Base-by-base conservation (phyloP, 345 rosid species). In the Gossypium rotundifolium region DNA sequence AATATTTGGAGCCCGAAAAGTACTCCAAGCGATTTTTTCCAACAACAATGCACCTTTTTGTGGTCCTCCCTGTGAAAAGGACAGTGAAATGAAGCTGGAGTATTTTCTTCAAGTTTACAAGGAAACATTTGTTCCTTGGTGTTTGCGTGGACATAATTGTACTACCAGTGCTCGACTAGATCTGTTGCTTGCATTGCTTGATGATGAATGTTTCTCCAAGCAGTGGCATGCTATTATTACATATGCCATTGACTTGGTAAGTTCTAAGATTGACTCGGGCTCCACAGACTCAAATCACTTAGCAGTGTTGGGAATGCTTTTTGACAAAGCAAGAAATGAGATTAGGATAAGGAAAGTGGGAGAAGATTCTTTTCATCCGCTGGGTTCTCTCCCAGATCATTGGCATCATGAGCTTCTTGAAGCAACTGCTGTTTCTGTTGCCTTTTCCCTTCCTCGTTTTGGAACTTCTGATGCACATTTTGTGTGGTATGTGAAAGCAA, bases 361-460 rank as follows among this genome's bases (percentile, higher is more conserved):
- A 71, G 77, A 81, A 62, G 83, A 79, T 74, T 83, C 79, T 65
- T 72, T 59, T 73, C 66, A 68, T 71, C 80, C 54, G 76, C 82
- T 76, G 59, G 84, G 90, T 79, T 85, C 85, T 66, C 79, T 73
- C 74, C 85, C 84, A 70, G 87, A 83, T 4, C 78, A 86, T 53
- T 94, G 98, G 97, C 94, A 86, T 79, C 92, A 91, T 80, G 84
- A 78, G 70, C 90, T 85, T 83, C 91, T 94, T 58, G 98, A 94
- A 74, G 85, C 91, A 72, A 75, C 85, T 81, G 97, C 93, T 66
- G 79, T 88, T 66, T 78, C 87, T 68, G 79, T 85, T 61, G 81
- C 87, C 70, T 40, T 74, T 80, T 86, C 91, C 73, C 51, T 71
- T 78, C 79, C 81, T 72, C 76, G 83, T 52, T 77, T 75, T 70